phyloP scores from a whole-genome alignment of 208 protist species.

The Leishmania martiniquensis region DNA sequence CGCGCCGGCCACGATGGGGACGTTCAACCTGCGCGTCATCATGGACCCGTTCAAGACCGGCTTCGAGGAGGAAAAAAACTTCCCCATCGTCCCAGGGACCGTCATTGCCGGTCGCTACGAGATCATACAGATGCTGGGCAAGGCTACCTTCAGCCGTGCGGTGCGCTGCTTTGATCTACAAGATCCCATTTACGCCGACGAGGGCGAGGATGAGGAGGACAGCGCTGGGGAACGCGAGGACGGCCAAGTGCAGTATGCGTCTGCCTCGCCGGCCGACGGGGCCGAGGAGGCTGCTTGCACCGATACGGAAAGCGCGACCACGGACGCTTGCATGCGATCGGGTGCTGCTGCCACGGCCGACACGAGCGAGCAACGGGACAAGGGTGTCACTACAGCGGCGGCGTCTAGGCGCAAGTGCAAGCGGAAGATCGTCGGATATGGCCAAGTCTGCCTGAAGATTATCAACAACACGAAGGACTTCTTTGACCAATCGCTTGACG shows the following conservation, averaged over 20 bases:
- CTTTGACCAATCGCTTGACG: constrained; percentile 97
- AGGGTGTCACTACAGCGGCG: background rate
- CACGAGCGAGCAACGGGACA: background rate
- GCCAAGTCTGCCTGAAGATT: constrained; percentile 96
- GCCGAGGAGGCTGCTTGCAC: background rate
- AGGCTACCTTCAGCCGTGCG: constrained; percentile 94
- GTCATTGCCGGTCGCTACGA: constrained; percentile 95
- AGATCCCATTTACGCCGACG: constrained; percentile 80
- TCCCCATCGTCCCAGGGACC: constrained; percentile 87
- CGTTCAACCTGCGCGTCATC: constrained; percentile 91
- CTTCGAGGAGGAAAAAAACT: constrained; percentile 94
- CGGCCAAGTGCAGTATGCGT: constrained; percentile 7
- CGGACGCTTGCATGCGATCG: background rate
- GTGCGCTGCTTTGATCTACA: constrained; percentile 95
- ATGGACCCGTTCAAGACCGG: constrained; percentile 93
- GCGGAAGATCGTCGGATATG: constrained; percentile 61
- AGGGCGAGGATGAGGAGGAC: constrained; percentile 38
- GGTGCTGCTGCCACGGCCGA: background rate
- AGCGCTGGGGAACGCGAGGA: constrained; percentile 3
- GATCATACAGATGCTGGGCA: constrained; percentile 94
- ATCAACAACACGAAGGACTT: constrained; percentile 98
- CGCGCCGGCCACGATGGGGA: constrained; percentile 82
- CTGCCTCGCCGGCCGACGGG: constrained; percentile 1
- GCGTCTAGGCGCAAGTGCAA: background rate
- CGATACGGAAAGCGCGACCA: background rate